Percentiles rank a stretch among this genome's conserved stretches.
These are phyloP conservation scores for Rhodocollybia butyracea DNA, from an alignment of 768 basidiomycete genomes.

Conservation along the genomic window DNA sequence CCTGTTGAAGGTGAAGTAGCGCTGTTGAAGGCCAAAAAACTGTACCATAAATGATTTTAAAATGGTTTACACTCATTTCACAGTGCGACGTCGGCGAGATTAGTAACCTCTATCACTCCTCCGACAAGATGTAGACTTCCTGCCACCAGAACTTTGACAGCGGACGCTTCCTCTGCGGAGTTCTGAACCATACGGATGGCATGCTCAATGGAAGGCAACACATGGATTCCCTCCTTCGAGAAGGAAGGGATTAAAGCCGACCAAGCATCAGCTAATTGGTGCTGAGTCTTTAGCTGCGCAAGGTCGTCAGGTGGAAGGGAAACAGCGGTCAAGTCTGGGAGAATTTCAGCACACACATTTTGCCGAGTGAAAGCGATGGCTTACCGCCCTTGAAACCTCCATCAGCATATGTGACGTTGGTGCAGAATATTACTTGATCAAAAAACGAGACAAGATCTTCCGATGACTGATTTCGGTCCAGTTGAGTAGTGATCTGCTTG, in stretches of 20 bases:
- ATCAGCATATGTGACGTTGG: constrained; percentile 91
- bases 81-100: constrained; percentile 66
- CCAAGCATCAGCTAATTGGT: constrained; percentile 77
- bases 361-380: constrained; percentile 10
- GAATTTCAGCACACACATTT: not conserved
- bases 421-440: constrained; percentile 88
- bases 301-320: constrained; percentile 63
- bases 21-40: not conserved
- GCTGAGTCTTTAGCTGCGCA: constrained; percentile 67
- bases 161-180: constrained; percentile 26
- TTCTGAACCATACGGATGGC: constrained; percentile 66
- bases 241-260: constrained; percentile 56
- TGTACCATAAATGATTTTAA: not conserved
- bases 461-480: constrained; percentile 35
- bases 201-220: constrained; percentile 86
- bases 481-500: constrained; percentile 43
- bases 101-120: constrained; percentile 89
- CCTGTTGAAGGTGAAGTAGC: constrained; percentile 10
- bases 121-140: constrained; percentile 95
- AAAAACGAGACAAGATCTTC: constrained; percentile 54
- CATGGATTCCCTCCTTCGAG: constrained; percentile 61
- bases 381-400: constrained; percentile 89
- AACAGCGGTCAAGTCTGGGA: constrained; percentile 72
- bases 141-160: constrained; percentile 71
- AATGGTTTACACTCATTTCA: constrained; percentile 20